Base-by-base conservation (phyloP, 352 stramenopile species). In the Phytophthora uliginosa region DNA sequence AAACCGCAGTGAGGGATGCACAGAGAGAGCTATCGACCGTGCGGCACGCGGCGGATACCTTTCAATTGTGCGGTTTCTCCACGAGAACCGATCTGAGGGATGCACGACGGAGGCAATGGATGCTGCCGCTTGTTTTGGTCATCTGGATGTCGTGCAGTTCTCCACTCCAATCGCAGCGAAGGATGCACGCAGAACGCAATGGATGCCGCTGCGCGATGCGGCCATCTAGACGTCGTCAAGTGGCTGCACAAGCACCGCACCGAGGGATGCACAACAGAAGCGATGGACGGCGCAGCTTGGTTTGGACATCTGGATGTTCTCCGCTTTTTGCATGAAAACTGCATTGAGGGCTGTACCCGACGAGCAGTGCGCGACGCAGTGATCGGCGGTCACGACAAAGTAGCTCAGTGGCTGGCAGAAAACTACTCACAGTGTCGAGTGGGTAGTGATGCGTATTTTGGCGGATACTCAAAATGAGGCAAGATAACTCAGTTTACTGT, bases 391-490 rank as follows among this genome's bases (percentile, higher is more conserved):
- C 80, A 86, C 28, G 59, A 74, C 4, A 69, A 77, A 0, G 66
- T 85, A 28, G 66, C 83, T n/a, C 52, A 69, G 59, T 88, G 81
- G 71, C 69, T 90, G 18, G 36, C 64, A n/a, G 59, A 72, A 17
- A 60, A 81, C 36, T 82, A 79, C 42, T 40, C 63, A 2, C 67
- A 83, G 17, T 77, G 64, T 55, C 64, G 54, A 59, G 33, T 69
- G 6, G 17, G 20, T 4, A 26, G 7, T 34, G 50, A 17, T 56
- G 50, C 12, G 9, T 28, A 2, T 17, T 28, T 52, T 52, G 18
- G 20, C 8, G 8, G 7, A 50, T 50, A 50, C 42, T 24, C 18
- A 7, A 5, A 50, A 24, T 50, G 42, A 50, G 42, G 18, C 12
- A 8, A 3, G 40, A 48, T 48, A 20, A 7, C 6, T 48, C 40